Evolutionary conservation across 805 yeast species (phyloP).

Genomic region (Wickerhamia fluorescens): DNA sequence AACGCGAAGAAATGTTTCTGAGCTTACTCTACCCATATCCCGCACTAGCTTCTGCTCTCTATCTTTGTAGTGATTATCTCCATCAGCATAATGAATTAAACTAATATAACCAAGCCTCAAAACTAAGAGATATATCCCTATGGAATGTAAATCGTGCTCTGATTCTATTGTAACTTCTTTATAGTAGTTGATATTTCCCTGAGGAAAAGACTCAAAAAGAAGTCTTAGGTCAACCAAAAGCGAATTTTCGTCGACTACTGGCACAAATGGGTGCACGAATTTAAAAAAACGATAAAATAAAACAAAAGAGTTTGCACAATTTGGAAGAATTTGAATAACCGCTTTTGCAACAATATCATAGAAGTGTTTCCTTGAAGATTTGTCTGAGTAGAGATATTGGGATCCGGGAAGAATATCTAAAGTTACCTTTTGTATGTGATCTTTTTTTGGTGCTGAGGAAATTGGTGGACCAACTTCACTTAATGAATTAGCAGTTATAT

Average conservation of each 20-base stretch:
- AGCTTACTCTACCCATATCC: slow-evolving; percentile 24
- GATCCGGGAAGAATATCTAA: slow-evolving; percentile 4
- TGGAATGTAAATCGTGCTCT: slow-evolving; percentile 24
- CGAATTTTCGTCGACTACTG: slow-evolving; percentile 25
- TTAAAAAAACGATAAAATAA: slow-evolving; percentile 28
- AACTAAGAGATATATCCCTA: slow-evolving; percentile 24
- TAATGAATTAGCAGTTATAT: no score
- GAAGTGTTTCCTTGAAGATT: slow-evolving; percentile 16
- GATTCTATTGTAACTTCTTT: slow-evolving; percentile 16
- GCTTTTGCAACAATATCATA: slow-evolving; percentile 22
- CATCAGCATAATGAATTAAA: slow-evolving; percentile 27
- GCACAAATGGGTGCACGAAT: slow-evolving; percentile 34
- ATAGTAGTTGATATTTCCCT: slow-evolving; percentile 10
- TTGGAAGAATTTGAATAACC: slow-evolving; percentile 24
- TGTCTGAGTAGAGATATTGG: slow-evolving; percentile 3
- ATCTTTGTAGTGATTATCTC: slow-evolving; percentile 17
- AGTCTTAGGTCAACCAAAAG: slow-evolving; percentile 18
- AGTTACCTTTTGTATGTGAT: no score
- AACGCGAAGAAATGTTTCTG: slow-evolving; percentile 22
- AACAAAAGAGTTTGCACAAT: slow-evolving; percentile 15
- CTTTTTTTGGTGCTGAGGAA: no score
- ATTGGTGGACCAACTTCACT: no score
- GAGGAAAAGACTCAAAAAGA: slow-evolving; percentile 18
- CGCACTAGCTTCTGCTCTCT: slow-evolving; percentile 21
- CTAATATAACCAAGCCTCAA: slow-evolving; percentile 33